Conservation (phyloP, 2,329 filamentous ascomycete species). For the Monosporascus sp. region DNA sequence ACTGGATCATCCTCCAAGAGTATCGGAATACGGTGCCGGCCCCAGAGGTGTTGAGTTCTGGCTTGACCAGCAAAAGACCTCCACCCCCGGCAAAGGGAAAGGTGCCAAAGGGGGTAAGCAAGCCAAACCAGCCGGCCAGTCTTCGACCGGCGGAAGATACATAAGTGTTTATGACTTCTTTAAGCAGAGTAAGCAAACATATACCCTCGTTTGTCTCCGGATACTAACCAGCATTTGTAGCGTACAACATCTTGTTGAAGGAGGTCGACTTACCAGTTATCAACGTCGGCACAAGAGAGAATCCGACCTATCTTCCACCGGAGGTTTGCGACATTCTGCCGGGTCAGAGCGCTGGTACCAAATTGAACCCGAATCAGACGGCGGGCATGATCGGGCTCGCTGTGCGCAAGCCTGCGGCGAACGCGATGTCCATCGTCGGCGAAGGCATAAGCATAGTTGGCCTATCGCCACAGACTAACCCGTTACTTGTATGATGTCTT, state of each 20-base stretch:
- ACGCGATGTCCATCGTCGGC: constrained; percentile 49
- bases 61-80: constrained; percentile 24
- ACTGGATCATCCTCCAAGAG: constrained; percentile 19
- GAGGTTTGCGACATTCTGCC: constrained; percentile 52
- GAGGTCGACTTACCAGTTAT: constrained; percentile 43
- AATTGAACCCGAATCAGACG: constrained; percentile 49
- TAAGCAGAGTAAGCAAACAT: constrained; percentile 27
- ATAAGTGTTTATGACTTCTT: constrained; percentile 50
- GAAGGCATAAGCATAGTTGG: constrained; percentile 46
- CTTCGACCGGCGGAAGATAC: constrained; percentile 32
- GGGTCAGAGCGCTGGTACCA: constrained; percentile 48
- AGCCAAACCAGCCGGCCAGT: constrained; percentile 26
- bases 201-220: background rate
- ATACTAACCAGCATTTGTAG: constrained; percentile 10
- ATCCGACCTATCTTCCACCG: constrained; percentile 53
- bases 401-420: constrained; percentile 48
- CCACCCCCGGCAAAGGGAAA: constrained; percentile 13
- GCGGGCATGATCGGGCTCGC: constrained; percentile 56
- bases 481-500: constrained; percentile 29
- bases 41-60: constrained; percentile 52
- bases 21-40: constrained; percentile 34
- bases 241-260: constrained; percentile 30
- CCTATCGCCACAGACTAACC: constrained; percentile 32
- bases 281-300: constrained; percentile 50
- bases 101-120: constrained; percentile 18